phyloP scores from a whole-genome alignment of 2,329 filamentous ascomycete genomes.

The Penicillium brevicompactum region DNA sequence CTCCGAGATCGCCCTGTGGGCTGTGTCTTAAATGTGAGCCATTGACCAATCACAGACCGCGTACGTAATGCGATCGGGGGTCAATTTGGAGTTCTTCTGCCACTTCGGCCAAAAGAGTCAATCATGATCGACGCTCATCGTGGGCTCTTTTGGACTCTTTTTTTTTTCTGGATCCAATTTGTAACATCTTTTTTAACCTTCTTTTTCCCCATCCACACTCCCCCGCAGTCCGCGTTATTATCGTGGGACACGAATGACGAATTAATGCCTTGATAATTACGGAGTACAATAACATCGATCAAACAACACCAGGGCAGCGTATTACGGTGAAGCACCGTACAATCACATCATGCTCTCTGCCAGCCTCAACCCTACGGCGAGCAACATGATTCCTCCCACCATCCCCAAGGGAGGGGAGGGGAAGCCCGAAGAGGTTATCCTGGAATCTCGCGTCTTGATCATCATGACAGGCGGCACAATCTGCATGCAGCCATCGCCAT shows the following conservation, averaged over 20 bases:
- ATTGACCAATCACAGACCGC: not conserved
- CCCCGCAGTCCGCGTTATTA: constrained; percentile 7
- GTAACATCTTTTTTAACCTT: constrained; percentile 8
- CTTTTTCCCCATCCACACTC: constrained; percentile 7
- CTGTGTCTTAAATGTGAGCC: not conserved
- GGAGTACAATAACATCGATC: not conserved
- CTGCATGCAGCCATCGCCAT: constrained; percentile 81
- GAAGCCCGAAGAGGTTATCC: constrained; percentile 37
- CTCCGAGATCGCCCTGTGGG: not conserved
- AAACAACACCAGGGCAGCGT: too few species aligned
- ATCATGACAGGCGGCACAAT: constrained; percentile 84
- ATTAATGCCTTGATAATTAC: constrained; percentile 3
- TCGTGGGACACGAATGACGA: constrained; percentile 1
- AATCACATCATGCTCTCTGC: constrained; percentile 2
- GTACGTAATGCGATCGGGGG: constrained; percentile 23
- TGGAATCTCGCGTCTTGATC: constrained; percentile 80
- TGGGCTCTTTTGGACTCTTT: not conserved
- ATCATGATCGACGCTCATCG: constrained; percentile 8
- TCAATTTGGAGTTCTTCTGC: constrained; percentile 14
- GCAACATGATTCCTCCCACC: constrained; percentile 22
- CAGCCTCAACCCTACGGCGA: not conserved
- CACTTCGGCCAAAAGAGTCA: constrained; percentile 20
- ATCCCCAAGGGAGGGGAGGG: constrained; percentile 27
- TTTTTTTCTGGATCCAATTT: not conserved
- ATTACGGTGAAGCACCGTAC: too few species aligned